These are phyloP conservation scores for Monilinia fructicola DNA, from an alignment of 2,329 filamentous ascomycete species.

Conservation along the genomic window DNA sequence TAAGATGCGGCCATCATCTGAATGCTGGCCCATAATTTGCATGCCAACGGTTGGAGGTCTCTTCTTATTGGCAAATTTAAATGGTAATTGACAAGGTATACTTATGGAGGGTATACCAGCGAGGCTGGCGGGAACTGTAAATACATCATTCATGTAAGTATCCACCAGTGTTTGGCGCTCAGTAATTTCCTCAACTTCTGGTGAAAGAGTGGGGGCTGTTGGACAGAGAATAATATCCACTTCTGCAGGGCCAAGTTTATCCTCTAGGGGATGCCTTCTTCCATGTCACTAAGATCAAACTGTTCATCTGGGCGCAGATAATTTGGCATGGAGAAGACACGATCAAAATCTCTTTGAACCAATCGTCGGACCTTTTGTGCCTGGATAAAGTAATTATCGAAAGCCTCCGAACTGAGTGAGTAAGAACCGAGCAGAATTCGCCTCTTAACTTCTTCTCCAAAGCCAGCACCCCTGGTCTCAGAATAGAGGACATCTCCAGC, in stretches of 20 bases:
- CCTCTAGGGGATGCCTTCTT: conserved; percentile 51
- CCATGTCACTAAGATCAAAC: conserved; percentile 62
- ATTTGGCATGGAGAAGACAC: conserved; percentile 69
- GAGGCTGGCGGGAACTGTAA: conserved; percentile 91
- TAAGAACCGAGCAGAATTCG: conserved; percentile 89
- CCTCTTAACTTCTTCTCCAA: conserved; percentile 82
- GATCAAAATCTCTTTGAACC: conserved; percentile 83
- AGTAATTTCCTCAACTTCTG: conserved; percentile 58
- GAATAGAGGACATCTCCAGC: conserved; percentile 70
- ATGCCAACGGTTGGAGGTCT: conserved; percentile 55
- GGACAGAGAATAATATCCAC: conserved; percentile 88
- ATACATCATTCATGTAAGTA: conserved; percentile 88
- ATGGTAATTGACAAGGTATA: conserved; percentile 57
- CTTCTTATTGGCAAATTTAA: conserved; percentile 37
- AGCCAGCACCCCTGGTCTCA: conserved; percentile 67
- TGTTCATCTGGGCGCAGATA: conserved; percentile 58
- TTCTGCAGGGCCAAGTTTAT: conserved; percentile 58
- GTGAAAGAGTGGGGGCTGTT: conserved; percentile 77
- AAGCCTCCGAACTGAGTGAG: conserved; percentile 82
- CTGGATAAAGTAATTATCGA: conserved; percentile 95
- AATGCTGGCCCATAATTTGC: conserved; percentile 80
- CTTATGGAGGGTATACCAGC: conserved; percentile 88
- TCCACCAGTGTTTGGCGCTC: conserved; percentile 58
- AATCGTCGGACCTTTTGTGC: conserved; percentile 84
- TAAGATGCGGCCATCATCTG: conserved; percentile 67